A percentile compares a stretch with the other conserved stretches of the same genome.
Conservation (phyloP, 1,284 basidiomycete genomes). For the Blastosporella zonata region DNA sequence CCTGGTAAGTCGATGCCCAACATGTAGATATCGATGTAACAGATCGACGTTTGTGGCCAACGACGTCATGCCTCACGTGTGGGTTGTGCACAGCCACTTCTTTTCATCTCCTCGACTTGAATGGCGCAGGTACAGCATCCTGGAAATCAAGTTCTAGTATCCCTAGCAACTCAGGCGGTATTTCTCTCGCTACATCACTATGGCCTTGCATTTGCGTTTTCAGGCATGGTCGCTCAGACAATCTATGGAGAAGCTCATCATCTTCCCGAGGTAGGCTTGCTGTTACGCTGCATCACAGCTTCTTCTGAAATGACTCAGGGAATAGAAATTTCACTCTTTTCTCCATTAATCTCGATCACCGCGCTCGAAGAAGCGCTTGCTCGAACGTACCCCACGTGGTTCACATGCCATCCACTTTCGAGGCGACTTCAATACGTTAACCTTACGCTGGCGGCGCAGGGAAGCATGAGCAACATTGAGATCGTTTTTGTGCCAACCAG, state of each 20-base stretch:
- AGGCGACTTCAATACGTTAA: slow-evolving; percentile 5
- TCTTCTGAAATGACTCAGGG: background rate
- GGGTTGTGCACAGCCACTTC: too few species aligned
- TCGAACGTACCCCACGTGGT: slow-evolving; percentile 3
- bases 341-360: background rate
- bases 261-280: slow-evolving; percentile 3
- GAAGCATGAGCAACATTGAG: slow-evolving; percentile 3
- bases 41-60: too few species aligned
- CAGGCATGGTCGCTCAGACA: slow-evolving; percentile 7
- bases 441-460: background rate
- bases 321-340: slow-evolving; percentile 9
- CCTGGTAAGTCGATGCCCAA: too few species aligned
- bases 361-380: slow-evolving; percentile 10
- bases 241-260: slow-evolving; percentile 8
- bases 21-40: too few species aligned
- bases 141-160: background rate
- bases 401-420: background rate
- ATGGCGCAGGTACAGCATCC: background rate
- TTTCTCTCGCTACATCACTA: slow-evolving; percentile 1
- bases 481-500: background rate
- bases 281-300: background rate
- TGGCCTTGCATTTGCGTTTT: slow-evolving; percentile 11
- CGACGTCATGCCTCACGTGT: too few species aligned
- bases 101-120: too few species aligned
- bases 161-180: slow-evolving; percentile 2